These are phyloP conservation scores for Metarhizium brunneum DNA, from an alignment of 2,329 filamentous ascomycete genomes.

Conservation along the genomic window DNA sequence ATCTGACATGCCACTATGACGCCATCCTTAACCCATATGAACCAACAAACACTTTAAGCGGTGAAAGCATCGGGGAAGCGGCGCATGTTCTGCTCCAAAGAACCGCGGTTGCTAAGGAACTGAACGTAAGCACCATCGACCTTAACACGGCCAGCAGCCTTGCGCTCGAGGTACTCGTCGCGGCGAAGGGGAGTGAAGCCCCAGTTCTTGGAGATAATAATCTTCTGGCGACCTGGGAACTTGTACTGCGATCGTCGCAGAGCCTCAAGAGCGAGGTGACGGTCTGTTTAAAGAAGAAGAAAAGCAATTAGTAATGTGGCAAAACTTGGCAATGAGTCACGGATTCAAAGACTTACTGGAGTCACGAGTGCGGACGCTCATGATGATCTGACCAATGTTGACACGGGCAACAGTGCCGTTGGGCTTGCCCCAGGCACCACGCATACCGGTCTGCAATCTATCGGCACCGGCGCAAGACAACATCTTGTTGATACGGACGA, in stretches of 20 bases:
- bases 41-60: conserved; percentile 34
- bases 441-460: conserved; percentile 99
- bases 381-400: conserved; percentile 99
- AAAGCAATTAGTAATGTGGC: conserved; percentile 13
- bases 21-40: conserved; percentile 33
- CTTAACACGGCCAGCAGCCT: conserved; percentile 87
- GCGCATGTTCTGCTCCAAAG: conserved; percentile 77
- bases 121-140: conserved; percentile 99
- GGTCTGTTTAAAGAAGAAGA: conserved; percentile 44
- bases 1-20: conserved; percentile 36
- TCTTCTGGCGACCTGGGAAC: conserved; percentile 99
- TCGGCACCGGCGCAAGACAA: conserved; percentile 99
- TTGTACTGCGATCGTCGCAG: conserved; percentile 99
- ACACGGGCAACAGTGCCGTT: conserved; percentile 98
- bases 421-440: conserved; percentile 99
- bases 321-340: background rate
- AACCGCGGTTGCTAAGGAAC: conserved; percentile 94
- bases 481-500: conserved; percentile 99
- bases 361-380: conserved; percentile 96
- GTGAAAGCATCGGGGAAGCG: conserved; percentile 91
- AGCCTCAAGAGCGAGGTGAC: conserved; percentile 90
- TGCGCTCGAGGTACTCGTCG: conserved; percentile 95
- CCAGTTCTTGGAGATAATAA: conserved; percentile 99
- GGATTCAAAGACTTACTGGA: conserved; percentile 50
- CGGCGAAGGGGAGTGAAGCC: conserved; percentile 97